phyloP scores from a whole-genome alignment of 2,329 filamentous ascomycete species.

The Sclerotiophoma versabilis region DNA sequence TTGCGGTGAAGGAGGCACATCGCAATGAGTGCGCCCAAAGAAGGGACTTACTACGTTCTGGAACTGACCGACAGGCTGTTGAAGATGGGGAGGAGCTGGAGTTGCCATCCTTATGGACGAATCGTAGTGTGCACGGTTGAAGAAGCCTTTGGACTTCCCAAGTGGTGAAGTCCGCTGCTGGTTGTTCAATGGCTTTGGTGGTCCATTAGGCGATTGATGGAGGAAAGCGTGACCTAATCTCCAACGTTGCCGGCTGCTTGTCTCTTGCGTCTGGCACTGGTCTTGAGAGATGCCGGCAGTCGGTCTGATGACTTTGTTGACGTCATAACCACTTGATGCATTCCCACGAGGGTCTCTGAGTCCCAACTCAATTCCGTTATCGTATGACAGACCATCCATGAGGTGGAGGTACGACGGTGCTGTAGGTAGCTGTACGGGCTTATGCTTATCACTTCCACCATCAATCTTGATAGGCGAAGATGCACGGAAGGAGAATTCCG shows the following conservation, averaged over 20 bases:
- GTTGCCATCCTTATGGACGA: neutral
- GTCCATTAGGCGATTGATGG: slow-evolving; percentile 24
- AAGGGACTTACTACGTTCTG: slow-evolving; percentile 52
- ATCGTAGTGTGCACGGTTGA: slow-evolving; percentile 13
- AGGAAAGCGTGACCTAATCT: slow-evolving; percentile 27
- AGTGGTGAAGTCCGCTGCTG: neutral
- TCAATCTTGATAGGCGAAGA: slow-evolving; percentile 24
- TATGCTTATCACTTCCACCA: neutral
- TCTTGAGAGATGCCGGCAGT: neutral
- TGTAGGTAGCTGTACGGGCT: slow-evolving; percentile 21
- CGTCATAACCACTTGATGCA: neutral
- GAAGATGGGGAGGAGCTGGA: neutral
- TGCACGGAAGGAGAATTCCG: slow-evolving; percentile 30
- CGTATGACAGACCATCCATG: slow-evolving; percentile 38
- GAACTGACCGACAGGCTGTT: slow-evolving; percentile 23
- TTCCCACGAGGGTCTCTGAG: slow-evolving; percentile 38
- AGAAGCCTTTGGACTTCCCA: slow-evolving; percentile 7
- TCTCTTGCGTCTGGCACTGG: neutral
- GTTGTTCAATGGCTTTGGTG: slow-evolving; percentile 1
- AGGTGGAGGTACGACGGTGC: slow-evolving; percentile 42
- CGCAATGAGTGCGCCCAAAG: slow-evolving; percentile 37
- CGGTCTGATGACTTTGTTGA: slow-evolving; percentile 1
- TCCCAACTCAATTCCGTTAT: slow-evolving; percentile 32
- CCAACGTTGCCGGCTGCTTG: slow-evolving; percentile 15
- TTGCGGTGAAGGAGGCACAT: slow-evolving; percentile 19